Evolutionary conservation across 192 early-diverging fungal species (phyloP), one percentile per base, ranked within the genome.

Genomic region (Coemansia biformis): DNA sequence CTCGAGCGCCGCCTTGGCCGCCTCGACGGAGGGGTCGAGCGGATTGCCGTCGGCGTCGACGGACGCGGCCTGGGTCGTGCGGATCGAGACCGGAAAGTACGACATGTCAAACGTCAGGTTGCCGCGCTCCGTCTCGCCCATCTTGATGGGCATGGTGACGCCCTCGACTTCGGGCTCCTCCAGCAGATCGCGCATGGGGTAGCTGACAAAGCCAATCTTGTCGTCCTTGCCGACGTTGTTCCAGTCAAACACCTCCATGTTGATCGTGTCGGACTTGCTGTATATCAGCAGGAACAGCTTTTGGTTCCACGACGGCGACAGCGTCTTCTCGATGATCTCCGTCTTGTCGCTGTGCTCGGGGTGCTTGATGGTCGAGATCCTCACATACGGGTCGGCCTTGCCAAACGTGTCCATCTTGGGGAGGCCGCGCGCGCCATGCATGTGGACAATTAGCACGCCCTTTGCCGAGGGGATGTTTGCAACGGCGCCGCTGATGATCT

Each of bases 401-500:
- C 92, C 91, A 45, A 92, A 82, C 14, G 88, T 69, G 61, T 96
- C 96, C 19, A 77, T 67, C 66, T 96, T 96, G 63, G 83, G 87
- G 44, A 99, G 64, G 8, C 79, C 79, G 38, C 82, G 84, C 17
- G 87, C 96, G 30, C 83, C 81, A 48, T 85, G 81, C 31, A 99
- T 66, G 24, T 78, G 83, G 36, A 94, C 63, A 36, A 83, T 79
- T 6, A 97, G 76, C 9, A 99, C 87, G 53, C 96, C 96, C 50
- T 87, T 82, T 22, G 90, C 86, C 23, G 80, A 65, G 38, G 90
- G 82, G 51, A 75, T 53, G 29, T 71, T 69, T 46, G 81, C 69
- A 10, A 79, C 75, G 3, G 82, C 77, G 48, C 86, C 86, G 40
- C 83, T 81, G 59, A 90, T 79, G 46, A 90, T 76, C 49, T 79